These are phyloP conservation scores for Eimeria praecox DNA, from an alignment of 169 alveolate genomes.

Conservation along the genomic window DNA sequence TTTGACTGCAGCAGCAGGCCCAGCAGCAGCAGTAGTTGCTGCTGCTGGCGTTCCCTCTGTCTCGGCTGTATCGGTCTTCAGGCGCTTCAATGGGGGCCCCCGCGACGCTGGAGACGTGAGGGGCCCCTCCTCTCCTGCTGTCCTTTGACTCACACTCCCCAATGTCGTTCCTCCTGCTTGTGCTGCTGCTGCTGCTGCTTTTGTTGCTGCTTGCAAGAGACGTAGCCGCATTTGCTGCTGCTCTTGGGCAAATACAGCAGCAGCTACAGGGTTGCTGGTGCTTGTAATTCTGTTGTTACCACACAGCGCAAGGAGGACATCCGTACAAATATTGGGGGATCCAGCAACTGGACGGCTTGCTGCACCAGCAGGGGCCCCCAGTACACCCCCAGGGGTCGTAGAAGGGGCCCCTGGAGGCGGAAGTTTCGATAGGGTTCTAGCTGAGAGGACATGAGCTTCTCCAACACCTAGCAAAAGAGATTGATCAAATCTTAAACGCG, in stretches of 20 bases:
- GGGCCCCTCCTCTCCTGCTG: slow-evolving; percentile 20
- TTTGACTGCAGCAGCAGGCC: slow-evolving; percentile 31
- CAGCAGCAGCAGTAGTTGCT: slow-evolving; percentile 9
- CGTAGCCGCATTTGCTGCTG: slow-evolving; percentile 62
- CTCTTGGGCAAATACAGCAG: slow-evolving; percentile 41
- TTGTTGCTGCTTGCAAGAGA: slow-evolving; percentile 32
- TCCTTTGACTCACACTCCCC: neutral
- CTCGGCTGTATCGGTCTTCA: slow-evolving; percentile 36
- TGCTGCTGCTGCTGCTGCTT: slow-evolving; percentile 65
- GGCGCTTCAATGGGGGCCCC: slow-evolving; percentile 45
- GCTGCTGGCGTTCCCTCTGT: neutral
- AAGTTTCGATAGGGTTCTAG: slow-evolving; percentile 32
- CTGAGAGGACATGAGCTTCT: slow-evolving; percentile 68
- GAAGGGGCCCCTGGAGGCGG: slow-evolving; percentile 31
- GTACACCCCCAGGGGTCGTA: neutral
- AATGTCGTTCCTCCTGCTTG: slow-evolving; percentile 17
- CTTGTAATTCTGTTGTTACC: slow-evolving; percentile 7
- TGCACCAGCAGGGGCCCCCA: neutral
- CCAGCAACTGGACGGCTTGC: neutral
- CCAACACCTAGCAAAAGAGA: slow-evolving; percentile 67
- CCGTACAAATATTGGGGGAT: slow-evolving; percentile 16
- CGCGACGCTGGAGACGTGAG: slow-evolving; percentile 11
- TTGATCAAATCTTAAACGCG: slow-evolving; percentile 56
- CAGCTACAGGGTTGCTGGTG: slow-evolving; percentile 34
- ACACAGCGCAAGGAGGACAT: slow-evolving; percentile 31